phyloP scores from a whole-genome alignment of 257 asterid species.

The Henckelia pumila region DNA sequence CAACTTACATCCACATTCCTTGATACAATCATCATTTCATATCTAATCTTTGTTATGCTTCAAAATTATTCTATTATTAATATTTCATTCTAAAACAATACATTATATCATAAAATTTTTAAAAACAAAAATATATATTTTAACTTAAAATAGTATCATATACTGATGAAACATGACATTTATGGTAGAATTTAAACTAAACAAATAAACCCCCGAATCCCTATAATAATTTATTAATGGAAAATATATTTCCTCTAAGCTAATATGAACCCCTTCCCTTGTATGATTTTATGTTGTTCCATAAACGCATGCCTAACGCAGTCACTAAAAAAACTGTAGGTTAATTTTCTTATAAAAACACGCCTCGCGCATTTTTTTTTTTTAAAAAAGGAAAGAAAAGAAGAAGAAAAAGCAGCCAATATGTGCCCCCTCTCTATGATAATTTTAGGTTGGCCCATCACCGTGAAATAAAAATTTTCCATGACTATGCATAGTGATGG shows the following conservation, averaged over 20 bases:
- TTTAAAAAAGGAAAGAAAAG: too few relatives aligned
- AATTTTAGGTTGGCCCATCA: neutral
- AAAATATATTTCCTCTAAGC: neutral
- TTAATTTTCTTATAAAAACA: too few relatives aligned
- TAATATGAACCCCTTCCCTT: neutral
- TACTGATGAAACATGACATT: neutral
- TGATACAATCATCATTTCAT: neutral
- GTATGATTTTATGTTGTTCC: neutral
- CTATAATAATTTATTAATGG: too few relatives aligned
- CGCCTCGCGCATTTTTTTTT: too few relatives aligned
- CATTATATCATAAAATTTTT: neutral
- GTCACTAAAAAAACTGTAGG: too few relatives aligned
- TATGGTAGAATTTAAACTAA: neutral
- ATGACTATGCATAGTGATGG: slow-evolving; percentile 21
- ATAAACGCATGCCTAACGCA: too few relatives aligned
- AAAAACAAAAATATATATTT: too few relatives aligned
- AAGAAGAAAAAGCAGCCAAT: neutral
- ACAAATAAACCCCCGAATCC: neutral
- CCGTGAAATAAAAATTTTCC: slow-evolving; percentile 10
- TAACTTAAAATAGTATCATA: too few relatives aligned
- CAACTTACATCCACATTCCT: neutral
- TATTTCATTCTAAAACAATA: too few relatives aligned
- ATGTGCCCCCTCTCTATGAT: too few relatives aligned
- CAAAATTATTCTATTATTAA: too few relatives aligned
- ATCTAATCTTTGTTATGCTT: too few relatives aligned